Evolutionary conservation across 352 stramenopile species (phyloP), one percentile per base, ranked within the genome.

Genomic region (Phytophthora nicotianae): DNA sequence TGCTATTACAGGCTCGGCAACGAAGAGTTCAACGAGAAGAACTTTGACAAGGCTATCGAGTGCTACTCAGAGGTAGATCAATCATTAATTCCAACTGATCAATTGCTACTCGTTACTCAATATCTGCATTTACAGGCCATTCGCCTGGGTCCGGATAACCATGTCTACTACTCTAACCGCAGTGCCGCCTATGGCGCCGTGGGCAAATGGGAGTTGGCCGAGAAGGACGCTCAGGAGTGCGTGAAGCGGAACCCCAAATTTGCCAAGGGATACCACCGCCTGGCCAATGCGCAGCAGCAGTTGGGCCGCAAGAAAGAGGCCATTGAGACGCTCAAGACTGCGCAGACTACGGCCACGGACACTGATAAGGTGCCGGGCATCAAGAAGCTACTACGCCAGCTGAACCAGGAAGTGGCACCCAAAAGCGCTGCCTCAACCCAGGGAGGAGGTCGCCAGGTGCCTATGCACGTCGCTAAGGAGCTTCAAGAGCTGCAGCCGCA

Each of bases 21-120:
- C 59, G 83, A 92, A 41, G 86, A 94, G 65, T 94, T 94, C 67
- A 94, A 91, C 56, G 59, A 81, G 43, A 94, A 94, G 69, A 91
- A 89, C 79, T 93, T 90, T 49, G 82, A 77, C 64, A 89, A 90
- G 63, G 84, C 84, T 41, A 72, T 90, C 53, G 79, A 89, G 58
- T 80, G 83, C 60, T 93, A 93, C 74, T 85, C 77, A 23, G 80
- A 93, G 81, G 84, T 89, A 50, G 29, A 50, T 43, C 20, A 16
- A n/a, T 33, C 23, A 42, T 3, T 41, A 38, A n/a, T n/a, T n/a
- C n/a, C 29, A 51, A 27, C 9, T 26, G 45, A 2, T 32, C 8
- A 38, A 32, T 11, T 17, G 19, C 13, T 33, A 14, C 10, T 10
- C 33, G 27, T 50, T 57, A 43, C 43, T 17, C 13, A 40, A 51